A percentile compares a stretch with the other conserved stretches of the same genome.
These are phyloP conservation scores for Amauroascus verrucosus DNA, from an alignment of 2,329 filamentous ascomycete genomes.

Conservation along the genomic window DNA sequence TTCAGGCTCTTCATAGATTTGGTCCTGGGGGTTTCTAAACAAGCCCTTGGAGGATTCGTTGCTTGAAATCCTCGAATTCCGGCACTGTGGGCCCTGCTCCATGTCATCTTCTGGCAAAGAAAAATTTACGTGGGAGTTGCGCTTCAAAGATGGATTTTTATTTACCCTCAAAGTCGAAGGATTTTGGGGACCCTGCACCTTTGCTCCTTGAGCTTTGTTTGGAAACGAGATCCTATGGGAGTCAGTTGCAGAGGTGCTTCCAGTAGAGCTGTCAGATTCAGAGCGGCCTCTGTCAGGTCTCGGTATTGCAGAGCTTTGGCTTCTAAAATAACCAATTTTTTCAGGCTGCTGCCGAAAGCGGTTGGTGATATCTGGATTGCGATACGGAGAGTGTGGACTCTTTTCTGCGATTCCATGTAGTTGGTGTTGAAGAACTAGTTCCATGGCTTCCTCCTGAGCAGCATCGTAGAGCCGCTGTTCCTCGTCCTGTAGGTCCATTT, in stretches of 20 bases:
- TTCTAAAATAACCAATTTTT: conserved; percentile 37
- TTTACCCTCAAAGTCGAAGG: conserved; percentile 9
- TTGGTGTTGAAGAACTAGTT: conserved; percentile 54
- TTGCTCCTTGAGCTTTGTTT: not conserved
- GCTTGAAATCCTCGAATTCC: conserved; percentile 25
- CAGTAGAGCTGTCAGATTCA: not conserved
- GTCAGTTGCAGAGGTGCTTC: not conserved
- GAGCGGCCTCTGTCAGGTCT: not conserved
- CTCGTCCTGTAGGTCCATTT: conserved; percentile 49
- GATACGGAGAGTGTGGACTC: conserved; percentile 40
- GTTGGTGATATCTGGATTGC: conserved; percentile 33
- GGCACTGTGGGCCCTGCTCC: conserved; percentile 17
- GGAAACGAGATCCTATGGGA: not conserved
- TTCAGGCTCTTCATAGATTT: conserved; percentile 79
- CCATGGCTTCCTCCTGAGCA: conserved; percentile 53
- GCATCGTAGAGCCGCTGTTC: conserved; percentile 42
- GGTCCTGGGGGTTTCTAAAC: conserved; percentile 50
- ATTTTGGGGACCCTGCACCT: conserved; percentile 5
- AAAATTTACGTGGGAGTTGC: conserved; percentile 34
- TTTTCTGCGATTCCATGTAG: conserved; percentile 42
- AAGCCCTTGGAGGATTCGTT: conserved; percentile 38
- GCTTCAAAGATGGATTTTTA: conserved; percentile 24
- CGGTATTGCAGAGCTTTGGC: conserved; percentile 26
- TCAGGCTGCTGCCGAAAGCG: conserved; percentile 37
- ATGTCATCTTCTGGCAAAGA: conserved; percentile 26